Base-by-base conservation (phyloP, 352 stramenopile genomes). In the Pythium grandisporangium region DNA sequence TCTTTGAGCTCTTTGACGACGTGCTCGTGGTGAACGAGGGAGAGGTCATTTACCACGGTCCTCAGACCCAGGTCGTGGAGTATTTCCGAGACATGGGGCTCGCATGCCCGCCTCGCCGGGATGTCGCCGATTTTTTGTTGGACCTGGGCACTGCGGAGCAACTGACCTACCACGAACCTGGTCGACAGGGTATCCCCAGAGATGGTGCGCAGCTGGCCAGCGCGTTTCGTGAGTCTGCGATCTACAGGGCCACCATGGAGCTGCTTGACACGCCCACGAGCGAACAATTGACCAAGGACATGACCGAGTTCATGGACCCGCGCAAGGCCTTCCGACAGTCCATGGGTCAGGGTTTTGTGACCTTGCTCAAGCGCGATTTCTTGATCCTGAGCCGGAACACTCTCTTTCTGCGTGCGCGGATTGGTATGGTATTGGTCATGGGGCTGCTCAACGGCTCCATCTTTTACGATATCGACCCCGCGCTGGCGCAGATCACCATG, bases 261-360 rank as follows among this genome's bases (percentile, higher is more conserved):
- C 76, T 90, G 45, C 69, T 93, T 12, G 75, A 81, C 26, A 63
- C 71, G 6, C 63, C 95, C 8, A 95, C 96, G 55, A 68, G 96
- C 53, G 65, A 96, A 19, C 54, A 88, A 5, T 67, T 96, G 22
- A 37, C 95, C 10, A 52, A 96, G 19, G 75, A 88, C 53, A 65
- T 85, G 16, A 75, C 55, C 27, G 41, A 67, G 37, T 59, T 65
- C 25, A 58, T 81, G 32, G 48, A 75, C 5, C 40, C 40, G 6
- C 55, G 70, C 4, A 52, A 37, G 4, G 46, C 55, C 29, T 80
- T 74, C 45, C 52, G 62, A 24, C 64, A 78, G 27, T 47, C 37
- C 2, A 67, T 70, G 30, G 53, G 47, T 32, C 37, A 50, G 14
- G 75, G 52, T 34, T 61, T 66, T 16, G 53, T 42, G 51, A 75